A percentile compares a stretch with the other conserved stretches of the same genome.
phyloP scores from a whole-genome alignment of 208 protist species.

The Trypanosoma avium region DNA sequence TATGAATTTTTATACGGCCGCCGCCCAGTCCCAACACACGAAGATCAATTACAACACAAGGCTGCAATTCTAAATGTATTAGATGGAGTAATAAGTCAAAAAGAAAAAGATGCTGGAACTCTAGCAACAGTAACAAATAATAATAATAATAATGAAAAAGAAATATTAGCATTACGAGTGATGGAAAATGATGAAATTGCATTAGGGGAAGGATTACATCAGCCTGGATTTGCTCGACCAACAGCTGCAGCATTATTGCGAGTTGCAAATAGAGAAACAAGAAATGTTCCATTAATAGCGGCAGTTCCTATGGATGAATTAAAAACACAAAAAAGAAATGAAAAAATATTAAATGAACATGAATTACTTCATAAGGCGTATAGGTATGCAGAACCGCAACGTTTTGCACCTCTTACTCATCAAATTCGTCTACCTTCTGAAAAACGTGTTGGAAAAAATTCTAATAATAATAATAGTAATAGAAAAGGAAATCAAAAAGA shows the following conservation, averaged over 20 bases:
- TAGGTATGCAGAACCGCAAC: constrained; percentile 15
- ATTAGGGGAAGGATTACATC: constrained; percentile 25
- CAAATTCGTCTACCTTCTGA: background rate
- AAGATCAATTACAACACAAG: background rate
- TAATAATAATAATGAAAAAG: background rate
- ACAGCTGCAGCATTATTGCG: constrained; percentile 66
- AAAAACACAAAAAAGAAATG: constrained; percentile 38
- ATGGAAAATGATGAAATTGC: constrained; percentile 69
- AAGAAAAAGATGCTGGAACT: background rate
- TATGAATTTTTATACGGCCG: constrained; percentile 80
- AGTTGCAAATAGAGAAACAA: constrained; percentile 33
- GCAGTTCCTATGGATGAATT: constrained; percentile 45
- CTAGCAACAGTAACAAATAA: background rate
- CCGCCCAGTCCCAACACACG: constrained; percentile 34
- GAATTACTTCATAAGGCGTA: constrained; percentile 38
- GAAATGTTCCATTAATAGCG: constrained; percentile 33
- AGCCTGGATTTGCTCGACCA: constrained; percentile 59
- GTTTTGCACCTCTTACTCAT: constrained; percentile 19
- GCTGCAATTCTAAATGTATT: constrained; percentile 1
- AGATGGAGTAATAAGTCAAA: background rate
- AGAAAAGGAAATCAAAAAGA: background rate
- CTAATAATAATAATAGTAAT: background rate
- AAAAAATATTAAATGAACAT: constrained; percentile 59
- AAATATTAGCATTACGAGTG: constrained; percentile 24
- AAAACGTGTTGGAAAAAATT: background rate